These are phyloP conservation scores for Catunica adiposa DNA, from an alignment of 2,329 filamentous ascomycete species.

Conservation along the genomic window DNA sequence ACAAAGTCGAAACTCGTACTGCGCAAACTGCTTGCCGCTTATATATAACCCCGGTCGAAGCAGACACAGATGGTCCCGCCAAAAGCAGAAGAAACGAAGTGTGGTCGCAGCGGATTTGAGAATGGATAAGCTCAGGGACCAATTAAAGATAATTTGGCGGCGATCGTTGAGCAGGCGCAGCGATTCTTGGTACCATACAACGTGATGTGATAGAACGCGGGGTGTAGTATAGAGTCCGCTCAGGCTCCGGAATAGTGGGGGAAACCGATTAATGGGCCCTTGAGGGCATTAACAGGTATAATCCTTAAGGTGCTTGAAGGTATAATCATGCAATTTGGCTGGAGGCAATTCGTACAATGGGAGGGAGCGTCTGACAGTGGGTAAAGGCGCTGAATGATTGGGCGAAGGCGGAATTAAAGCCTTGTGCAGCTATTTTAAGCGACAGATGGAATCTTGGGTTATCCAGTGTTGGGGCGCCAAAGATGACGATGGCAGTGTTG, in stretches of 20 bases:
- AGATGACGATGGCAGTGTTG: too few species aligned
- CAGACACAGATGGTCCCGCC: neutral
- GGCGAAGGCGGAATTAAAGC: neutral
- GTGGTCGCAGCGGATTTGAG: neutral
- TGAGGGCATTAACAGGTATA: neutral
- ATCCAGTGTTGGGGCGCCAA: too few species aligned
- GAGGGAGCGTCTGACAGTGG: too few species aligned
- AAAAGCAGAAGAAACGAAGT: neutral
- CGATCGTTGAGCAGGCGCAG: neutral
- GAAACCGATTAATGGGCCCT: neutral
- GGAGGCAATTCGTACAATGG: too few species aligned
- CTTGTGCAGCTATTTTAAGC: neutral
- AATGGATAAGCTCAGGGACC: neutral
- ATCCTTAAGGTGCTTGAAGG: neutral
- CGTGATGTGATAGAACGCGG: neutral
- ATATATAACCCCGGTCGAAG: neutral
- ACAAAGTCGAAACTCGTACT: neutral
- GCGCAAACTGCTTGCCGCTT: neutral
- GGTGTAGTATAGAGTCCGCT: neutral
- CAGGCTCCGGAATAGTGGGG: neutral
- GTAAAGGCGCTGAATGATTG: neutral
- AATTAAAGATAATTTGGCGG: neutral
- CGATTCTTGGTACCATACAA: neutral
- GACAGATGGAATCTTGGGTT: neutral
- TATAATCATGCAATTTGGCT: too few species aligned